Percentiles rank a stretch among this genome's conserved stretches.
Conservation (phyloP, 2,329 filamentous ascomycete species). For the Cryphonectria japonica region DNA sequence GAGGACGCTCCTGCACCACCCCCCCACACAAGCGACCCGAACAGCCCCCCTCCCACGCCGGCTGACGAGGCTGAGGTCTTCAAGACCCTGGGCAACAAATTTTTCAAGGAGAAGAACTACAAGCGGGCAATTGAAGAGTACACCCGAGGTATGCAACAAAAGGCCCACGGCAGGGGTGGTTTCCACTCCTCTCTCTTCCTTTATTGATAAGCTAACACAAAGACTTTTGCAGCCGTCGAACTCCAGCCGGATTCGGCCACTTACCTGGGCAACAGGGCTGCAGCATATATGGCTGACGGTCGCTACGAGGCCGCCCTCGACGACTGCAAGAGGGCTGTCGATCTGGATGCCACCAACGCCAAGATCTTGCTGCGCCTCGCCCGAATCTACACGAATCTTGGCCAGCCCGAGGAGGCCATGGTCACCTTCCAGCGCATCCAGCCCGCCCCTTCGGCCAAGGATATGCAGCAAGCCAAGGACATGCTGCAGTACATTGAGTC, state of each 20-base stretch:
- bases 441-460: conserved; percentile 80
- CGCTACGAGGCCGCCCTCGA: conserved; percentile 80
- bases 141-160: conserved; percentile 74
- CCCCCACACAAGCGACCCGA: conserved; percentile 69
- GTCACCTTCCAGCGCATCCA: conserved; percentile 80
- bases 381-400: conserved; percentile 85
- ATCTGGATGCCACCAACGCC: conserved; percentile 81
- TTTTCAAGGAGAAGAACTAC: conserved; percentile 95
- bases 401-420: conserved; percentile 84
- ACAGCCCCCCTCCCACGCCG: conserved; percentile 58
- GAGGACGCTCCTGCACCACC: conserved; percentile 68
- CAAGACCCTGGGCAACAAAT: conserved; percentile 93
- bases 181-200: conserved; percentile 27
- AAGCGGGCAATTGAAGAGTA: conserved; percentile 88
- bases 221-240: conserved; percentile 71
- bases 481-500: conserved; percentile 84
- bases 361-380: conserved; percentile 90
- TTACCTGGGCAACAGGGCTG: conserved; percentile 92
- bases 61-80: conserved; percentile 84
- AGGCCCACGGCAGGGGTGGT: neutral
- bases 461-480: conserved; percentile 78
- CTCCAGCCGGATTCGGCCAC: conserved; percentile 83
- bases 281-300: conserved; percentile 87
- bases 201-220: conserved; percentile 23
- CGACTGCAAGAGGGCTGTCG: conserved; percentile 81